These are phyloP conservation scores for Henckelia pumila DNA, from an alignment of 257 asterid species.

Conservation along the genomic window DNA sequence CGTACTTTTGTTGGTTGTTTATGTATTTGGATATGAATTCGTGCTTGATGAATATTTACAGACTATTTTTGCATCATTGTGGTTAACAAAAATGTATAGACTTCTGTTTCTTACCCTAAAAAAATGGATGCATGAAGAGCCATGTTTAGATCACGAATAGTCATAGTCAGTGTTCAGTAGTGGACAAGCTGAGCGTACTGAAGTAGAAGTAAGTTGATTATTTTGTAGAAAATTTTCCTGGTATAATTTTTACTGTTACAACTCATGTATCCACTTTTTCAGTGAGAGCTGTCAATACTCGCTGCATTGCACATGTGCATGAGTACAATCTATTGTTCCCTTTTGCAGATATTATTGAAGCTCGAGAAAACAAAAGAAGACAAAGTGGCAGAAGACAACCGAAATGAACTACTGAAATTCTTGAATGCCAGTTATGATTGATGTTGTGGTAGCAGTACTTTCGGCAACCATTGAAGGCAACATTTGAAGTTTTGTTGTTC, in stretches of 20 bases:
- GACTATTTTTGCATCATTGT: not conserved
- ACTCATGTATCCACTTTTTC: not conserved
- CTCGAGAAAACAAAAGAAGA: slow-evolving; percentile 95
- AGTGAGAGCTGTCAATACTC: slow-evolving; percentile 8
- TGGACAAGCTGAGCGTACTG: too few species aligned
- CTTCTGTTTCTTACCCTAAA: too few species aligned
- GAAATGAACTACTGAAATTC: slow-evolving; percentile 83
- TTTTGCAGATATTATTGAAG: slow-evolving; percentile 72
- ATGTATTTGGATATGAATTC: not conserved
- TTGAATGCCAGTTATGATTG: slow-evolving; percentile 96
- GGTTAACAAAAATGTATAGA: not conserved
- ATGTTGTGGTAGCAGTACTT: slow-evolving; percentile 18
- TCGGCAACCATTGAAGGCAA: slow-evolving; percentile 6
- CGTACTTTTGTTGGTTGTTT: not conserved
- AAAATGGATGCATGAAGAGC: too few species aligned
- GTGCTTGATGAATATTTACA: too few species aligned
- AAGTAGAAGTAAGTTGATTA: too few species aligned
- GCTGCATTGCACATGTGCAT: slow-evolving; percentile 12
- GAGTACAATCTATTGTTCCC: slow-evolving; percentile 7
- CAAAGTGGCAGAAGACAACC: slow-evolving; percentile 83
- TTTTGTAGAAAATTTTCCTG: not conserved
- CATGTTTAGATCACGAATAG: too few species aligned
- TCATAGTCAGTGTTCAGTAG: too few species aligned
- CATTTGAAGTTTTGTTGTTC: not conserved
- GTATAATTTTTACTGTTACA: not conserved